These are phyloP conservation scores for Huntiella decipiens DNA, from an alignment of 2,329 filamentous ascomycete species.

Conservation along the genomic window DNA sequence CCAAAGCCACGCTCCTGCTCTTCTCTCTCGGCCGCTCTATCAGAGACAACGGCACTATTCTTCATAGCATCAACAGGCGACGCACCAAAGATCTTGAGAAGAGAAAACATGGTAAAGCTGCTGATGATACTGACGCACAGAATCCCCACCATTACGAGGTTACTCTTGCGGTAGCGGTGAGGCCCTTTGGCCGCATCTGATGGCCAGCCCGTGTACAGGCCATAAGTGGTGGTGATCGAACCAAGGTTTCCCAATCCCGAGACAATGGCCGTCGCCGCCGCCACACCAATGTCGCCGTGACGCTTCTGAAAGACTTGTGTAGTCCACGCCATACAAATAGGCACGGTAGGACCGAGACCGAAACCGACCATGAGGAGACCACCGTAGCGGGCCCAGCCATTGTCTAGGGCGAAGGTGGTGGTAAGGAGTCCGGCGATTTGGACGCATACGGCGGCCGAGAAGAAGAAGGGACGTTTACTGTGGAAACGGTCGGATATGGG, in stretches of 20 bases:
- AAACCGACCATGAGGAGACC: slow-evolving; percentile 83
- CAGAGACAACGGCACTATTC: slow-evolving; percentile 30
- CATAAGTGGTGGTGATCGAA: slow-evolving; percentile 73
- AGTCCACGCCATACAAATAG: slow-evolving; percentile 88
- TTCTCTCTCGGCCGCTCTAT: slow-evolving; percentile 43
- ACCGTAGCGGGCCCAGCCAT: slow-evolving; percentile 70
- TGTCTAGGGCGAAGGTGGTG: slow-evolving; percentile 51
- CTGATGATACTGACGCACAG: slow-evolving; percentile 58
- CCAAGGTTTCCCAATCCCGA: slow-evolving; percentile 76
- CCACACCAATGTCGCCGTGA: slow-evolving; percentile 80
- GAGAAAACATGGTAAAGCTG: slow-evolving; percentile 46
- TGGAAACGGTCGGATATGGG: slow-evolving; percentile 80
- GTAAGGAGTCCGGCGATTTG: slow-evolving; percentile 68
- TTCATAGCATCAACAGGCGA: slow-evolving; percentile 21
- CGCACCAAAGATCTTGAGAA: slow-evolving; percentile 41
- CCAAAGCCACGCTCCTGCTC: slow-evolving; percentile 37
- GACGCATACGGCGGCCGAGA: slow-evolving; percentile 53
- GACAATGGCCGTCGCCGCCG: slow-evolving; percentile 67
- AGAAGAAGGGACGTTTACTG: slow-evolving; percentile 59
- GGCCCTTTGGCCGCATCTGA: slow-evolving; percentile 50
- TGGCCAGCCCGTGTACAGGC: slow-evolving; percentile 73
- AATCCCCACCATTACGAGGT: slow-evolving; percentile 76
- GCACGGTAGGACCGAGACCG: slow-evolving; percentile 74
- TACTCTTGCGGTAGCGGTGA: slow-evolving; percentile 62
- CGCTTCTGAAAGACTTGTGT: slow-evolving; percentile 77